Evolutionary conservation across 2,329 filamentous ascomycete species (phyloP).

Genomic region (Monosporascus sp.): DNA sequence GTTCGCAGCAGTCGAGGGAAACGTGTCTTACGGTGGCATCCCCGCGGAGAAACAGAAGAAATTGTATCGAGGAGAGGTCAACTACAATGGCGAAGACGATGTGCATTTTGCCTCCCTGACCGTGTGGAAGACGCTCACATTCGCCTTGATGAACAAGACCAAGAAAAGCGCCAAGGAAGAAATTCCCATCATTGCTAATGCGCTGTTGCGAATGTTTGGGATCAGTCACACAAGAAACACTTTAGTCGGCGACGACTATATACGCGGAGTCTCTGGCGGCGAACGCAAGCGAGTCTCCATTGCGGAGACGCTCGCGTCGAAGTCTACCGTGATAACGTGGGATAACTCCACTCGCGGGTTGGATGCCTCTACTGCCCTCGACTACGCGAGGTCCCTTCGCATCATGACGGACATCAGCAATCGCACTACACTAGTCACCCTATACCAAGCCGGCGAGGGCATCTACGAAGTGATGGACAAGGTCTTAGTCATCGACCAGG

Average conservation of each 20-base stretch:
- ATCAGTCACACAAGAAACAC: slow-evolving; percentile 72
- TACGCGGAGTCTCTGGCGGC: slow-evolving; percentile 71
- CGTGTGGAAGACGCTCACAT: slow-evolving; percentile 72
- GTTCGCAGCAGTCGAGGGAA: slow-evolving; percentile 62
- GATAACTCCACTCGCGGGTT: slow-evolving; percentile 78
- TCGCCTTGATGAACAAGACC: slow-evolving; percentile 71
- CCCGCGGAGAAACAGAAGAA: slow-evolving; percentile 61
- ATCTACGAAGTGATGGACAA: slow-evolving; percentile 63
- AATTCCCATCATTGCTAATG: slow-evolving; percentile 63
- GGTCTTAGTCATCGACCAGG: slow-evolving; percentile 69
- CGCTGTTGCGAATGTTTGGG: slow-evolving; percentile 71
- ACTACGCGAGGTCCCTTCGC: slow-evolving; percentile 65
- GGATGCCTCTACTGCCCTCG: slow-evolving; percentile 71
- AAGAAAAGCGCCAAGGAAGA: slow-evolving; percentile 58
- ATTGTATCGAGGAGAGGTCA: slow-evolving; percentile 68
- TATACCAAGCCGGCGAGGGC: slow-evolving; percentile 39
- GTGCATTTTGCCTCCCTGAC: slow-evolving; percentile 68
- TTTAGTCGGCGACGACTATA: slow-evolving; percentile 65
- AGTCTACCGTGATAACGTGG: slow-evolving; percentile 69
- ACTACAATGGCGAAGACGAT: slow-evolving; percentile 74
- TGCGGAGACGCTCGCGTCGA: slow-evolving; percentile 69
- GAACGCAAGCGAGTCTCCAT: slow-evolving; percentile 78
- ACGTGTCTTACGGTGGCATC: slow-evolving; percentile 68
- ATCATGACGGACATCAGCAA: slow-evolving; percentile 73
- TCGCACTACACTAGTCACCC: slow-evolving; percentile 41